Base-by-base conservation (phyloP, 2,329 filamentous ascomycete species). In the Stenocarpella maydis region DNA sequence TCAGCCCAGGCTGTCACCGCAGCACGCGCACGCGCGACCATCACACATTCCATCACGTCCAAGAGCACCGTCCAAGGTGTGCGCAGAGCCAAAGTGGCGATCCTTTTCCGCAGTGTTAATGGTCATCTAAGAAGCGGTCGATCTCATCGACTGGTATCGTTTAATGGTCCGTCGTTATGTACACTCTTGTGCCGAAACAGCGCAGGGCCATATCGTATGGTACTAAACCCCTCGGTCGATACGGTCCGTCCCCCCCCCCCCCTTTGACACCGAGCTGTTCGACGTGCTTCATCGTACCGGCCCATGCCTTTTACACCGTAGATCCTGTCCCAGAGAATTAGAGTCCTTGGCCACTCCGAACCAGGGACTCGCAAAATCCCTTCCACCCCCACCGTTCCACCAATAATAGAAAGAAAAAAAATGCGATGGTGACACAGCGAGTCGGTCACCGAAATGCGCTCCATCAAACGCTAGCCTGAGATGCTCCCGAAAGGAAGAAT, bases 141-240 rank as follows among this genome's bases (percentile, higher is more conserved):
- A 58, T 65, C 41, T 65, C 66, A 68, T 61, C 65, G 31, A 53
- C 37, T 71, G 69, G 65, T 71, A 64, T 68, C 68, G 63, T 69
- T 52, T 69, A 69, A 37, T 71, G 69, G 60, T 61, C 55, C 58
- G 61, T 71, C 66, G 66, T 69, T 65, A 69, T 71, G 52, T 71
- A 71, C 65, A 71, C 68, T 61, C 63, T 67, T 64, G 45, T 49
- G 55, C 52, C 55, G 60, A 65, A 68, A 58, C 49, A 69, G 58
- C 65, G 24, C 39, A 41, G 45, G 55, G 60, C 55, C 65, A 63
- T 19, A 43, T 49, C 37, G 17, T 28, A 24, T 41, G 39, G 43
- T 39, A 52, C 37, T 17, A 50, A 55, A 37, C 28, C 26, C 58
- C 61, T 69, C 60, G 58, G 65, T 45, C 45, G n/a, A 45, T 54